Evolutionary conservation across 2,329 filamentous ascomycete genomes (phyloP).

Genomic region (Cephalotrichum gorgonifer): DNA sequence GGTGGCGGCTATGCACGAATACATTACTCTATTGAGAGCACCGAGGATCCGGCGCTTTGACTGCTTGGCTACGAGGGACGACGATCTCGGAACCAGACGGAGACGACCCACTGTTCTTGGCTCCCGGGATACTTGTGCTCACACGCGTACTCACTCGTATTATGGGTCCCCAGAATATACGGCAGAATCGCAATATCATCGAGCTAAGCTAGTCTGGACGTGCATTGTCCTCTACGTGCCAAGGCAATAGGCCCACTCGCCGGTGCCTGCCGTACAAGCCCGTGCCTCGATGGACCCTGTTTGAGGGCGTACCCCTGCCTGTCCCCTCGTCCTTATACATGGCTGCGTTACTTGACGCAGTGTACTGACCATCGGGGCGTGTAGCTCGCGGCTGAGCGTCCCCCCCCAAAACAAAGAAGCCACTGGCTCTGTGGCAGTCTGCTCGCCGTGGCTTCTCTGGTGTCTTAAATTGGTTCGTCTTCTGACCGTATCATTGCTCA

Average conservation of each 20-base stretch:
- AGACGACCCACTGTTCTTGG: constrained; percentile 3
- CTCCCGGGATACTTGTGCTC: too few relatives aligned
- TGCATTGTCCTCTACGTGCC: background rate
- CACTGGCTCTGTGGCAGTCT: background rate
- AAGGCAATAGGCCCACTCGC: background rate
- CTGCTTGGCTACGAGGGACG: background rate
- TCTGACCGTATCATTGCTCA: background rate
- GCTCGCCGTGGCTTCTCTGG: background rate
- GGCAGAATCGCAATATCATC: background rate
- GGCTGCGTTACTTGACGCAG: background rate
- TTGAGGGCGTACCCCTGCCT: background rate
- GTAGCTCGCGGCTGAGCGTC: background rate
- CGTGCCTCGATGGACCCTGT: background rate
- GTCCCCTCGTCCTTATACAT: background rate
- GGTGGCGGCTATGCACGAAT: background rate
- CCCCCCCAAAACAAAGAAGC: constrained; percentile 1
- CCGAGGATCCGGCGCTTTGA: background rate
- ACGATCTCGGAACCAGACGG: constrained; percentile 2
- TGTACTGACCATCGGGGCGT: background rate
- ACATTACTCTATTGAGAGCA: background rate
- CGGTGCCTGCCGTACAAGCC: background rate
- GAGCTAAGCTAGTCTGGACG: background rate
- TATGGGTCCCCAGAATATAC: background rate
- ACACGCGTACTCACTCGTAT: too few relatives aligned
- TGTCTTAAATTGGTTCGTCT: background rate